Percentiles rank a stretch among this genome's conserved stretches.
Conservation (phyloP, 768 basidiomycete species). For the Russula dissimulans region DNA sequence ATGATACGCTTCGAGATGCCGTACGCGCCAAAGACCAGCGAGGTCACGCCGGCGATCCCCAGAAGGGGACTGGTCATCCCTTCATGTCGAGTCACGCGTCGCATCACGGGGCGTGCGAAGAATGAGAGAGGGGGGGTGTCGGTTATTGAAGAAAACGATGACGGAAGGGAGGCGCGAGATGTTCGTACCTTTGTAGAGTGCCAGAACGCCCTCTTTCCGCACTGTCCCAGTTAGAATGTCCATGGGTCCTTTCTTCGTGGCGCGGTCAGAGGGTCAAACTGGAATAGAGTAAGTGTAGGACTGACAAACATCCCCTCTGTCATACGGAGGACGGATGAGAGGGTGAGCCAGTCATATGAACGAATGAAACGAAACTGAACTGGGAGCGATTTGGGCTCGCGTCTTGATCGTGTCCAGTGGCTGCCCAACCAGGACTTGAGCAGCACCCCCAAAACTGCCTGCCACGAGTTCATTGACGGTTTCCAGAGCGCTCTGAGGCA, state of each 20-base stretch:
- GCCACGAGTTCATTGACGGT: constrained; percentile 79
- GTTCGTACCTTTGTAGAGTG: constrained; percentile 79
- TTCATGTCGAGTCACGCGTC: constrained; percentile 23
- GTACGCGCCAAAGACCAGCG: constrained; percentile 88
- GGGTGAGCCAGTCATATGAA: constrained; percentile 3
- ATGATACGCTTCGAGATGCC: constrained; percentile 71
- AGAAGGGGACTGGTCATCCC: constrained; percentile 88
- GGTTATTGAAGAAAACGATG: too few relatives aligned
- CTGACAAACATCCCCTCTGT: constrained; percentile 84
- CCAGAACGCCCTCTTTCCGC: constrained; percentile 81
- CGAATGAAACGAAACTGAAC: constrained; percentile 34
- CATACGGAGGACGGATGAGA: background rate
- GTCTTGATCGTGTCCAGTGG: constrained; percentile 86
- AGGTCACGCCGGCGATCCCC: constrained; percentile 94
- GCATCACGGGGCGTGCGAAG: background rate
- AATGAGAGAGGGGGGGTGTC: background rate
- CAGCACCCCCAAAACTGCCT: constrained; percentile 86
- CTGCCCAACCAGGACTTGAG: constrained; percentile 92
- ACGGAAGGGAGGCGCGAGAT: background rate
- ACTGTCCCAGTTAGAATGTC: constrained; percentile 81
- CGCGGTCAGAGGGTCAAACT: background rate
- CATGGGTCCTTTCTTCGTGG: constrained; percentile 76
- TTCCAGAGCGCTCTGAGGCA: constrained; percentile 25
- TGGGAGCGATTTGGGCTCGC: constrained; percentile 77
- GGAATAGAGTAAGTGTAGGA: constrained; percentile 11